Evolutionary conservation across 768 basidiomycete species (phyloP).

Genomic region (Holtermannia corniformis): DNA sequence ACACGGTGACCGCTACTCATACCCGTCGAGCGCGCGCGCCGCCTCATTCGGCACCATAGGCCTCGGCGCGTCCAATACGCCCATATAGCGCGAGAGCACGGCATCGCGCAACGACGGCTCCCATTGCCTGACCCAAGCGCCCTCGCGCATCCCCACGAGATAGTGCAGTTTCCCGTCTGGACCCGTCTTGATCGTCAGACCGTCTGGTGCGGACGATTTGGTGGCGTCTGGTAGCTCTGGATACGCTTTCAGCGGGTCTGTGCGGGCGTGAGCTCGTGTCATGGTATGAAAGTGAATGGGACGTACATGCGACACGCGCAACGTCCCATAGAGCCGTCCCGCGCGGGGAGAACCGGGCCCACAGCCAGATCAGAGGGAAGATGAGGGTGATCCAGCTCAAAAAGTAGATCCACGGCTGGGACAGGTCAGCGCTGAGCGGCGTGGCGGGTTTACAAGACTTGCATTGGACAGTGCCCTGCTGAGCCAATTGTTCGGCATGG

Average conservation of each 20-base stretch:
- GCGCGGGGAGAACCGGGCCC: constrained; percentile 53
- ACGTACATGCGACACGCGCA: constrained; percentile 61
- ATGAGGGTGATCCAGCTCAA: constrained; percentile 60
- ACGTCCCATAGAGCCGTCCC: constrained; percentile 71
- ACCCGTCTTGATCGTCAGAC: constrained; percentile 13
- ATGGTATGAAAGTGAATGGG: too few relatives aligned
- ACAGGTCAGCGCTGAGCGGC: constrained; percentile 49
- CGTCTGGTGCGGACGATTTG: constrained; percentile 6
- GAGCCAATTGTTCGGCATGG: constrained; percentile 59
- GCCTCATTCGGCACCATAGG: neutral
- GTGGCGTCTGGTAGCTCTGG: constrained; percentile 8
- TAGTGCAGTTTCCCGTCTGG: constrained; percentile 28
- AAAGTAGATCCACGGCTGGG: constrained; percentile 55
- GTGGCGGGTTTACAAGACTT: constrained; percentile 46
- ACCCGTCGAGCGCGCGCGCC: neutral
- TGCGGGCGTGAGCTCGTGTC: constrained; percentile 11
- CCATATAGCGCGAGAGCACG: neutral
- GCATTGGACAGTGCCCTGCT: constrained; percentile 16
- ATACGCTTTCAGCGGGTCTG: constrained; percentile 4
- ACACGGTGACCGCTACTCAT: neutral
- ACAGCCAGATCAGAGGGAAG: constrained; percentile 74
- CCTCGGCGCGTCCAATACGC: neutral
- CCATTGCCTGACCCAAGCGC: constrained; percentile 71
- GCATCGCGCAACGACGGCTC: constrained; percentile 52
- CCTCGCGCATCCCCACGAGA: constrained; percentile 57